Base-by-base conservation (phyloP, 441 rosid species). In the Lagerstroemia fauriei region DNA sequence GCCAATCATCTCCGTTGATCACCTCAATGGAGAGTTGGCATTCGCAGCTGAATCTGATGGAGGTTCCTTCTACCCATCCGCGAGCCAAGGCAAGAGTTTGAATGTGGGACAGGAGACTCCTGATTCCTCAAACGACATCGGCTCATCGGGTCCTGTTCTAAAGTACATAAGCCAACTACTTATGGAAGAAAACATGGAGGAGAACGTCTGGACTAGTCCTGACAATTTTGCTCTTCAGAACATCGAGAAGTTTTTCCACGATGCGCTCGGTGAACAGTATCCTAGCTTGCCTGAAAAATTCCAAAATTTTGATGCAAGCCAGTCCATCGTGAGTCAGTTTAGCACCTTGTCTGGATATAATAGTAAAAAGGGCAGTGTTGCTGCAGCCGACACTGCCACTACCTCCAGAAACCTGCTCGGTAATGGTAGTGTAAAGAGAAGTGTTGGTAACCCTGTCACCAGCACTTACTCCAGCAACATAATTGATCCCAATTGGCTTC, bases 101-200 rank as follows among this genome's bases (percentile, higher is more conserved):
- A 57, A 76, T 80, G 69, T 61, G 9, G 88, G 81, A 72, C 87
- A 83, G 78, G 92, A 83, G 32, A 83, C 88, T 59, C 79, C 85
- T 20, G 86, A 89, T 38, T 81, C 88, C 78, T 88, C 92, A 18
- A 90, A 89, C 79, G 93, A 88, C 46, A 56, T 87, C 80, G 91
- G 88, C 61, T 56, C 82, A 34, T 87, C 90, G 5, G 94, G 89
- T 53, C 88, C 90, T 1, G 90, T 93, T 81, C 78, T 93, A 78
- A 89, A 85, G 83, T 91, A 90, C 89, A 90, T 91, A 82, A 86
- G 89, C 41, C 92, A 91, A 84, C 89, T 93, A 63, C 92, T 93
- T 24, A 84, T 91, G 95, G 96, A 94, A 85, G 98, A 92, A 76
- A 85, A 92, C 76, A 83, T 89, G 87, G 91, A 88, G 34, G 90